Conservation (phyloP, 768 basidiomycete species). For the Tephrocybe sp. region DNA sequence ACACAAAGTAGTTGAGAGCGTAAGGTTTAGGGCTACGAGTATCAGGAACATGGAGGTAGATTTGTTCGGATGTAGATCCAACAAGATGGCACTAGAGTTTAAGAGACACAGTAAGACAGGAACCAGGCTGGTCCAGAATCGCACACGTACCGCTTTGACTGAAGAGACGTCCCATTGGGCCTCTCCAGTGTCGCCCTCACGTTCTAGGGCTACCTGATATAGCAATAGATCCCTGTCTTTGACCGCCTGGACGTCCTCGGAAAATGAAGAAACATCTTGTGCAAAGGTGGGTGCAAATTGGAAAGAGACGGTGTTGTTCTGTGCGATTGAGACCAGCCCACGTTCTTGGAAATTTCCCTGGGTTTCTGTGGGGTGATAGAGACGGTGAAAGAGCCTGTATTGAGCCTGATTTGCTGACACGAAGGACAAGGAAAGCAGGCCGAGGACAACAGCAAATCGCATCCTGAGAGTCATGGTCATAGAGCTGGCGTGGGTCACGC, state of each 20-base stretch:
- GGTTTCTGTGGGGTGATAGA: slow-evolving; percentile 46
- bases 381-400: slow-evolving; percentile 46
- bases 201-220: slow-evolving; percentile 74
- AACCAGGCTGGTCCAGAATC: slow-evolving; percentile 15
- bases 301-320: slow-evolving; percentile 34
- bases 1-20: slow-evolving; percentile 72
- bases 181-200: slow-evolving; percentile 38
- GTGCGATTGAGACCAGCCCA: slow-evolving; percentile 37
- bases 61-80: slow-evolving; percentile 49
- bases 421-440: slow-evolving; percentile 11
- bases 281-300: slow-evolving; percentile 39
- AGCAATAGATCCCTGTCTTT: slow-evolving; percentile 42
- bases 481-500: slow-evolving; percentile 6
- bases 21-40: slow-evolving; percentile 46
- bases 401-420: slow-evolving; percentile 16
- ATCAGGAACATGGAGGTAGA: slow-evolving; percentile 55
- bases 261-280: slow-evolving; percentile 48
- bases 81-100: slow-evolving; percentile 63
- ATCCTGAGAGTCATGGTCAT: slow-evolving; percentile 6
- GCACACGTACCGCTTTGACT: slow-evolving; percentile 54
- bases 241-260: slow-evolving; percentile 33
- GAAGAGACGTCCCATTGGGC: slow-evolving; percentile 58
- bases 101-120: slow-evolving; percentile 8
- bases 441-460: slow-evolving; percentile 6
- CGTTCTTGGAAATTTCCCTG: slow-evolving; percentile 42